Evolutionary conservation across 1,284 basidiomycete species (phyloP).

Genomic region (Rhodotorula sp.): DNA sequence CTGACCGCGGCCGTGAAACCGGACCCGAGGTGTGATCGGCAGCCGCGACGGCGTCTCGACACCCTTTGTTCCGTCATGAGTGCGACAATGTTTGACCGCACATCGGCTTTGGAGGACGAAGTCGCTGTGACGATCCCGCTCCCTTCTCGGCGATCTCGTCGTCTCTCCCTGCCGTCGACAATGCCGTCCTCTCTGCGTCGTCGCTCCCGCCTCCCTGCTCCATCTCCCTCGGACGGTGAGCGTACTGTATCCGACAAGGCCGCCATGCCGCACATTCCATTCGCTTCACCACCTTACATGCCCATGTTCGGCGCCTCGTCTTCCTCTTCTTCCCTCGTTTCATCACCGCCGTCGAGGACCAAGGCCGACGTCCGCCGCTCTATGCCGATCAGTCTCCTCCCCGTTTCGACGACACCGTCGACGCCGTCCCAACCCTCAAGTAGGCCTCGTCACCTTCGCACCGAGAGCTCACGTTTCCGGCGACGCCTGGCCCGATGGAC

Average conservation of each 20-base stretch:
- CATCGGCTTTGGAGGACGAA: background rate
- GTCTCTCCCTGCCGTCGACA: background rate
- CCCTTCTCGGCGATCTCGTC: background rate
- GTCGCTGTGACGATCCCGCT: too few relatives aligned
- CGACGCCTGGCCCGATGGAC: conserved; percentile 13
- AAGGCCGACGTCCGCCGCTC: background rate
- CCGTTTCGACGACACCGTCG: background rate
- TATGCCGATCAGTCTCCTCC: background rate
- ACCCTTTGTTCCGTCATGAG: background rate
- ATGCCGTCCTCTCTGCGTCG: background rate
- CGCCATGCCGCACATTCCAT: conserved; percentile 7
- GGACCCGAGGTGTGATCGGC: background rate
- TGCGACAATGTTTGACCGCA: background rate
- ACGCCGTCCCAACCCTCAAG: background rate
- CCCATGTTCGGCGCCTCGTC: conserved; percentile 15
- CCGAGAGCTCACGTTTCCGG: conserved; percentile 2
- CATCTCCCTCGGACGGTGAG: background rate
- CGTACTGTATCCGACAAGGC: background rate
- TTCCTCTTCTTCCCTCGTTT: background rate
- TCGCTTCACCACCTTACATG: conserved; percentile 28
- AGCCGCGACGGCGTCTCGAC: background rate
- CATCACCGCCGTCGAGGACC: background rate
- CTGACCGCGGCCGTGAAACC: background rate
- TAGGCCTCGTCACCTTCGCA: background rate
- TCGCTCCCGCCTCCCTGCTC: background rate